phyloP scores from a whole-genome alignment of 2,329 filamentous ascomycete genomes.

The Colletotrichum gloeosporioides region DNA sequence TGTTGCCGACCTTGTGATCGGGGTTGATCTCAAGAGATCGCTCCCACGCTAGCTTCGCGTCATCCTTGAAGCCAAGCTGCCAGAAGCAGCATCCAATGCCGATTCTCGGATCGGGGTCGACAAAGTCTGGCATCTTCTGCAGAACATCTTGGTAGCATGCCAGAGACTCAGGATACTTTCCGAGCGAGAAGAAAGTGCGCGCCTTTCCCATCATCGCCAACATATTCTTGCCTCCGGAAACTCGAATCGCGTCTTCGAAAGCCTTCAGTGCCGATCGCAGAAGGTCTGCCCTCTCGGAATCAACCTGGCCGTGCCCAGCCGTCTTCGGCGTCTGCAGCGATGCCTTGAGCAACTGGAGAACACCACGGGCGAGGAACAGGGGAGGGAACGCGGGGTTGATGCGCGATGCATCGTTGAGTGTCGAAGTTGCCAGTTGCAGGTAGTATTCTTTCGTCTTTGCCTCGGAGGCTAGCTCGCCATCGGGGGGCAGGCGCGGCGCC shows the following conservation, averaged over 20 bases:
- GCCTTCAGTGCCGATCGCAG: constrained; percentile 87
- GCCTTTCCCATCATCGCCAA: constrained; percentile 92
- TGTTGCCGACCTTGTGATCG: constrained; percentile 87
- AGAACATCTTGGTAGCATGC: constrained; percentile 87
- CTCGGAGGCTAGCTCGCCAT: constrained; percentile 70
- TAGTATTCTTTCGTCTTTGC: constrained; percentile 93
- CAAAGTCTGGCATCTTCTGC: constrained; percentile 82
- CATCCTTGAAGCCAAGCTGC: constrained; percentile 93
- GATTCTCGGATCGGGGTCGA: constrained; percentile 93
- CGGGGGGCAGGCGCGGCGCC: constrained; percentile 68
- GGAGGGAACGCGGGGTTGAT: constrained; percentile 93
- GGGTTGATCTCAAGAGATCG: constrained; percentile 81
- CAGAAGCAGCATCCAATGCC: constrained; percentile 97
- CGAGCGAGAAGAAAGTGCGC: constrained; percentile 83
- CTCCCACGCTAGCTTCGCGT: constrained; percentile 91
- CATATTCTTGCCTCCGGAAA: constrained; percentile 86
- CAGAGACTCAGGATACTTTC: constrained; percentile 84
- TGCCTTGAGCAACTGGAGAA: constrained; percentile 85
- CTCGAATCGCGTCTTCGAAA: constrained; percentile 91
- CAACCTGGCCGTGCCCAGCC: constrained; percentile 64
- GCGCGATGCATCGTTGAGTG: constrained; percentile 92
- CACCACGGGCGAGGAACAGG: constrained; percentile 88
- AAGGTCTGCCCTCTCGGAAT: constrained; percentile 79
- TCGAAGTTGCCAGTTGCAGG: constrained; percentile 86
- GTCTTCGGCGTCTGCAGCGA: constrained; percentile 82